phyloP scores from a whole-genome alignment of 2,329 filamentous ascomycete genomes.

The Podosphaera aphanis region DNA sequence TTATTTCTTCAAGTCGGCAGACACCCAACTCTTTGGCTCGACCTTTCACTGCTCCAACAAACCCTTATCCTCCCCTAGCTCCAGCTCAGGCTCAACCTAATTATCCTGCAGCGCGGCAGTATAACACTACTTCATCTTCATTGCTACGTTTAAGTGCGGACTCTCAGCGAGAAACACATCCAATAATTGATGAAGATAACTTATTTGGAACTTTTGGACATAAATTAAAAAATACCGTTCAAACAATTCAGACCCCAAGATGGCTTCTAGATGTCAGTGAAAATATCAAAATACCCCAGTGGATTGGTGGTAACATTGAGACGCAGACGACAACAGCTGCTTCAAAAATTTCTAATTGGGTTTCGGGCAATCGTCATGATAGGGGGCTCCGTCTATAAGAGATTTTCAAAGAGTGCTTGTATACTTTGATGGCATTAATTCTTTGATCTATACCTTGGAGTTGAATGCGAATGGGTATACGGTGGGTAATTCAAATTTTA shows the following conservation, averaged over 20 bases:
- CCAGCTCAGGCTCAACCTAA: conserved; percentile 7
- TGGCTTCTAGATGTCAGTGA: conserved; percentile 56
- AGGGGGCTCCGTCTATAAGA: conserved; percentile 14
- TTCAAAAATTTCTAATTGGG: conserved; percentile 32
- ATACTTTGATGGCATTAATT: conserved; percentile 6
- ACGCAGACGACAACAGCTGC: conserved; percentile 16
- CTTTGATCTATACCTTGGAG: neutral
- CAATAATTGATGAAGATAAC: conserved; percentile 46
- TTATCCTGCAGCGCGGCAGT: neutral
- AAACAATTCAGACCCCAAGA: conserved; percentile 55
- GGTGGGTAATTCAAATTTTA: neutral
- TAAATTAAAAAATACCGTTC: conserved; percentile 76
- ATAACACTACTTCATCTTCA: conserved; percentile 13
- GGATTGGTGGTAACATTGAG: conserved; percentile 46
- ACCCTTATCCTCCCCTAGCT: conserved; percentile 10
- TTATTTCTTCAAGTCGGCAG: conserved; percentile 22
- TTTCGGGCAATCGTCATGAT: conserved; percentile 24
- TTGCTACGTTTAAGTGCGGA: conserved; percentile 13
- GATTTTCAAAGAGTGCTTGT: neutral
- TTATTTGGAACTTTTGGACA: conserved; percentile 70
- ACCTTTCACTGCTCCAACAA: conserved; percentile 10
- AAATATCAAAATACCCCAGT: conserved; percentile 52
- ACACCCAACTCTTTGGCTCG: conserved; percentile 3
- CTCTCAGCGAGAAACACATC: conserved; percentile 15
- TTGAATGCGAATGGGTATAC: neutral